phyloP scores from a whole-genome alignment of 2,329 filamentous ascomycete species.

The Pseudogymnoascus sp. region DNA sequence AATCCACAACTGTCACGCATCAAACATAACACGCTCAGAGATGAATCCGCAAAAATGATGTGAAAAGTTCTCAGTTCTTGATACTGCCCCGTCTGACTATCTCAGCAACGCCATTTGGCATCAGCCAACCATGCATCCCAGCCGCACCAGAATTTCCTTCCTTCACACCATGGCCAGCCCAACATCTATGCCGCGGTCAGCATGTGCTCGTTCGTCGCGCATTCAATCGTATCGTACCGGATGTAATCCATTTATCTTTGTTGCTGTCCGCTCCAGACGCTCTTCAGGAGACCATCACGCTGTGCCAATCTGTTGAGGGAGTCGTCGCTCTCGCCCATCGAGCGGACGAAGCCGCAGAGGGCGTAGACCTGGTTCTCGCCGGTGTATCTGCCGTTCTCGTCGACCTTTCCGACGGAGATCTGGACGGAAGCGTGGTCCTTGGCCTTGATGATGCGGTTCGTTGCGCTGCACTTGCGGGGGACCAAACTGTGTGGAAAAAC shows the following conservation, averaged over 20 bases:
- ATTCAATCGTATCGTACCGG: slow-evolving; percentile 20
- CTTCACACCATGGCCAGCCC: slow-evolving; percentile 9
- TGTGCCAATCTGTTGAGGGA: slow-evolving; percentile 91
- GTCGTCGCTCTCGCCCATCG: slow-evolving; percentile 97
- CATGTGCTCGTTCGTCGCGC: background rate
- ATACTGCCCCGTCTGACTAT: slow-evolving; percentile 26
- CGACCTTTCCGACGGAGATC: slow-evolving; percentile 94
- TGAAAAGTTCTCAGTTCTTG: slow-evolving; percentile 26
- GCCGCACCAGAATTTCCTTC: slow-evolving; percentile 9
- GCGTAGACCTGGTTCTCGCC: slow-evolving; percentile 98
- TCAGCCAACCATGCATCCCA: slow-evolving; percentile 18
- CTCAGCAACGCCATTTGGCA: slow-evolving; percentile 25
- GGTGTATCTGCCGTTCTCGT: slow-evolving; percentile 91
- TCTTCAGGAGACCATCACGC: slow-evolving; percentile 94
- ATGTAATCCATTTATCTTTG: slow-evolving; percentile 29
- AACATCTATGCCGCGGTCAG: slow-evolving; percentile 7
- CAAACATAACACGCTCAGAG: slow-evolving; percentile 17
- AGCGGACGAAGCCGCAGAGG: slow-evolving; percentile 93
- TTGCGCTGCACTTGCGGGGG: slow-evolving; percentile 97
- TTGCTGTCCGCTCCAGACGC: slow-evolving; percentile 68
- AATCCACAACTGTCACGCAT: slow-evolving; percentile 21
- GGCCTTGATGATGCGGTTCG: slow-evolving; percentile 99
- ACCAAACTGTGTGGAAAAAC: slow-evolving; percentile 62
- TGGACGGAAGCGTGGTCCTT: slow-evolving; percentile 99
- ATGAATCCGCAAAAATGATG: slow-evolving; percentile 14